These are phyloP conservation scores for Metschnikowia koreensis DNA, from an alignment of 805 yeast species.

Conservation along the genomic window DNA sequence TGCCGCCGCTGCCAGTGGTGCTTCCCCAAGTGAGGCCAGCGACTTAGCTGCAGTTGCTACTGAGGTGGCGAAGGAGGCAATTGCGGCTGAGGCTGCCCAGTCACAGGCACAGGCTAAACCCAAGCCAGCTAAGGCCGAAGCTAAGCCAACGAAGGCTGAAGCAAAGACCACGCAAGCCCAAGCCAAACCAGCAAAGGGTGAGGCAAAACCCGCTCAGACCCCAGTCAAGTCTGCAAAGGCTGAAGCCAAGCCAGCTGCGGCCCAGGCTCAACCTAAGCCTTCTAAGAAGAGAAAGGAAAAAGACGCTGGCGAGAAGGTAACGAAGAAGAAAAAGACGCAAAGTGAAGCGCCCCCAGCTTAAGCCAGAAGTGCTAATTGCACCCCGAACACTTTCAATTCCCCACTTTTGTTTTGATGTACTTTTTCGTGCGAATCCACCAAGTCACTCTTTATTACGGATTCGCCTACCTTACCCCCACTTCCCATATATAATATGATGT, in stretches of 20 bases:
- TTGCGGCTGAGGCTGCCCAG: constrained; percentile 1
- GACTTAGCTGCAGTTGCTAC: constrained; percentile 5
- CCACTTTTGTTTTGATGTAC: constrained; percentile 15
- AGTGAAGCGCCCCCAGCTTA: constrained; percentile 10
- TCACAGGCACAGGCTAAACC: not conserved
- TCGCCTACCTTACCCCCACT: not conserved
- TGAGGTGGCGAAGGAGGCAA: constrained; percentile 9
- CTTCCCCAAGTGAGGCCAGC: not conserved
- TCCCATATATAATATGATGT: constrained; percentile 11
- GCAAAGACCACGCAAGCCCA: no score
- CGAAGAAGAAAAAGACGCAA: constrained; percentile 17
- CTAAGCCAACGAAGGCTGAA: no score
- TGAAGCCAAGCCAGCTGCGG: not conserved
- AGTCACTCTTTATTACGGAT: not conserved
- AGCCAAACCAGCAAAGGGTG: no score
- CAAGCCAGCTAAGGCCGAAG: constrained; percentile 4
- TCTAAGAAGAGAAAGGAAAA: constrained; percentile 20
- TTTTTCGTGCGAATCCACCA: not conserved
- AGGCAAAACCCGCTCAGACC: no score
- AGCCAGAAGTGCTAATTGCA: not conserved
- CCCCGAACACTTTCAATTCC: constrained; percentile 10
- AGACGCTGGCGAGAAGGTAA: constrained; percentile 14
- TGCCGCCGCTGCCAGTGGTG: not conserved
- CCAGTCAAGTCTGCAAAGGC: not conserved
- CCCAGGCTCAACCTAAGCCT: constrained; percentile 7